phyloP scores from a whole-genome alignment of 2,329 filamentous ascomycete genomes.

The Dendryphion nanum region DNA sequence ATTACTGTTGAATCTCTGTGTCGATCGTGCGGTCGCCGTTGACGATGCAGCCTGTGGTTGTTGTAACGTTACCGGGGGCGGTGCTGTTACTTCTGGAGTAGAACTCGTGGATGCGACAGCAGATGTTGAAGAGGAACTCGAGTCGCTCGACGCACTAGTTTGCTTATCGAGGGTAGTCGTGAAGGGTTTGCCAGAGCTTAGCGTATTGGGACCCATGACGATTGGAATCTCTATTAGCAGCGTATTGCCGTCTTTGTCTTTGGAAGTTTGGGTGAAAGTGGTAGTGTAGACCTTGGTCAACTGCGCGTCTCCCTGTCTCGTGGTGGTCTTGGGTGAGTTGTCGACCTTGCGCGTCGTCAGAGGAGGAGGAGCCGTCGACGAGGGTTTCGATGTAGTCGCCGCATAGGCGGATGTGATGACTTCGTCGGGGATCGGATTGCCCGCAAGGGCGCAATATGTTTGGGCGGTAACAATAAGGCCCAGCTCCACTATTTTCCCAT shows the following conservation, averaged over 20 bases:
- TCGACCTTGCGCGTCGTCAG: neutral
- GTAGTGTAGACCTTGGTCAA: constrained; percentile 16
- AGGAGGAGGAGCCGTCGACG: neutral
- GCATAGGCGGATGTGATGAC: neutral
- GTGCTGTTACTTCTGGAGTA: neutral
- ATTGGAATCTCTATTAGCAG: constrained; percentile 22
- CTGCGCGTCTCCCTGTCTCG: constrained; percentile 5
- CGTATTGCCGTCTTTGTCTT: constrained; percentile 19
- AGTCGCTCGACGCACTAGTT: neutral
- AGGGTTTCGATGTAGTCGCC: neutral
- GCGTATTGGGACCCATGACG: constrained; percentile 18
- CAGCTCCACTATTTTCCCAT: neutral
- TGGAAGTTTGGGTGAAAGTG: constrained; percentile 20
- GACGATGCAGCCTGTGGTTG: neutral
- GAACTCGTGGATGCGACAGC: neutral
- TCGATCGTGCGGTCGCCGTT: neutral
- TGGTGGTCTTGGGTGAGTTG: neutral
- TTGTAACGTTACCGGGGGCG: neutral
- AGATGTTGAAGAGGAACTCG: neutral
- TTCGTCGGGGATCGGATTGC: neutral
- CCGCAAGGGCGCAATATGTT: neutral
- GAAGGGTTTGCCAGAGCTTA: constrained; percentile 17
- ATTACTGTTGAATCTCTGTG: constrained; percentile 11
- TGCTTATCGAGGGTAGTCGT: constrained; percentile 18
- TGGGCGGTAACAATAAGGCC: neutral